Percentiles rank a stretch among this genome's conserved stretches.
phyloP scores from a whole-genome alignment of 371 early-diverging fungal species.

The Gilbertella persicaria region DNA sequence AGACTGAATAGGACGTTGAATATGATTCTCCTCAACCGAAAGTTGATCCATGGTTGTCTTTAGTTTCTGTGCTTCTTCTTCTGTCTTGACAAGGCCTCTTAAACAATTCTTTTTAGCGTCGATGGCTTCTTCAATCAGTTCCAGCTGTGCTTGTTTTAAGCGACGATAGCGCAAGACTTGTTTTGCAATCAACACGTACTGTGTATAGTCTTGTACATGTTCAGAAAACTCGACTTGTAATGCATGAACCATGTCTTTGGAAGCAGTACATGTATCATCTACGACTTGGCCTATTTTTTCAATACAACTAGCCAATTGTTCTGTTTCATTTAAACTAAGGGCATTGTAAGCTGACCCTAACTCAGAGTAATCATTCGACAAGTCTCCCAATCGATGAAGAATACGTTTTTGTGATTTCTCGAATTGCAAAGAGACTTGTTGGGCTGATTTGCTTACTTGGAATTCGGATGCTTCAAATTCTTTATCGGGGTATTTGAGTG shows the following conservation, averaged over 20 bases:
- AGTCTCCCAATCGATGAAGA: constrained; percentile 53
- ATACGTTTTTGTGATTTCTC: constrained; percentile 65
- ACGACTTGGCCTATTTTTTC: constrained; percentile 84
- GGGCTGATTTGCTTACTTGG: constrained; percentile 62
- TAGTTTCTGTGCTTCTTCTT: constrained; percentile 77
- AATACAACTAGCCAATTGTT: constrained; percentile 66
- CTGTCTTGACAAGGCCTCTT: constrained; percentile 69
- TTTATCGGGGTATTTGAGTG: constrained; percentile 64
- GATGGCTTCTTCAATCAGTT: constrained; percentile 69
- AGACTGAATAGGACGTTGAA: neutral
- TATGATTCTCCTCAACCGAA: neutral
- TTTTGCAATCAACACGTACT: constrained; percentile 76
- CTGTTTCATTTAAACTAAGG: constrained; percentile 79
- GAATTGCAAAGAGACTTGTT: constrained; percentile 55
- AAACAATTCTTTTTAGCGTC: constrained; percentile 65
- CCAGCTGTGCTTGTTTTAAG: constrained; percentile 82
- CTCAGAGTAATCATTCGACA: constrained; percentile 76
- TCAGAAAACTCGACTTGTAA: constrained; percentile 78
- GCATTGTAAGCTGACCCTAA: constrained; percentile 88
- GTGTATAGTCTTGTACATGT: constrained; percentile 84
- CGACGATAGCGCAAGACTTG: constrained; percentile 78
- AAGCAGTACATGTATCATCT: constrained; percentile 73
- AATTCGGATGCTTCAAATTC: constrained; percentile 67
- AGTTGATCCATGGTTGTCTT: constrained; percentile 57
- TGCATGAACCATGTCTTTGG: constrained; percentile 59